Evolutionary conservation across 1,284 basidiomycete species (phyloP), one percentile per base, ranked within the genome.

Genomic region (Neolentinus lepideus): DNA sequence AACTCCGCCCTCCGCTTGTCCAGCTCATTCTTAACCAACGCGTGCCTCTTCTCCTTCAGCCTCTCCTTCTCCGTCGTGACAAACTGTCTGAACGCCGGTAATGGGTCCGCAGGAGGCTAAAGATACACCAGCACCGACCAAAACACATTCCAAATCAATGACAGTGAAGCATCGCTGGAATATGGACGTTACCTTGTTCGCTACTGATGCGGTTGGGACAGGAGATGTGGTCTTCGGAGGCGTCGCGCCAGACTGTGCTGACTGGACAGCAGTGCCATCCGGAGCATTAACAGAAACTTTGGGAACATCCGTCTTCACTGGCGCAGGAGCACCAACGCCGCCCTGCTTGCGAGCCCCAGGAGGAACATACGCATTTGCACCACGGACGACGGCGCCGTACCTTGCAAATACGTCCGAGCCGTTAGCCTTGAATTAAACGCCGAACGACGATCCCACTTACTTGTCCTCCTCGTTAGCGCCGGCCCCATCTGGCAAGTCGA

Each of bases 391-490:
- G 33, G 94, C 94, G 58, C 92, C 91, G 69, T 95, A 98, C 69
- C 92, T 95, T 64, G 27, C 56, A 56, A 62, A 58, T 35, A 57
- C 52, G 59, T 36, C 57, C 52, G 58, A 57, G 8, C 9, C 29
- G 33, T 14, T 29, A 22, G 29, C 29, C 29, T 31, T 12, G 29
- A 12, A 31, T 6, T 22, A 6, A 14, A 38, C 19, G 53, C 14
- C 29, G 4, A n/a, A 36, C 53, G 24, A 48, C 14, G 52, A 61
- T 58, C 60, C 50, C 26, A 76, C 80, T 62, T 64, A 94, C 92
- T 93, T 95, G 75, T 98, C 94, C 73, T 98, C 97, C 73, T 99
- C 96, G 67, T 96, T 92, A 57, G 79, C 69, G 25, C 88, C 85
- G 59, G 80, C 84, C 63, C 91, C 89, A 62, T 88, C 89, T 3